A percentile compares a stretch with the other conserved stretches of the same genome.
Conservation (phyloP, 768 basidiomycete genomes). For the Mrakia gelida region DNA sequence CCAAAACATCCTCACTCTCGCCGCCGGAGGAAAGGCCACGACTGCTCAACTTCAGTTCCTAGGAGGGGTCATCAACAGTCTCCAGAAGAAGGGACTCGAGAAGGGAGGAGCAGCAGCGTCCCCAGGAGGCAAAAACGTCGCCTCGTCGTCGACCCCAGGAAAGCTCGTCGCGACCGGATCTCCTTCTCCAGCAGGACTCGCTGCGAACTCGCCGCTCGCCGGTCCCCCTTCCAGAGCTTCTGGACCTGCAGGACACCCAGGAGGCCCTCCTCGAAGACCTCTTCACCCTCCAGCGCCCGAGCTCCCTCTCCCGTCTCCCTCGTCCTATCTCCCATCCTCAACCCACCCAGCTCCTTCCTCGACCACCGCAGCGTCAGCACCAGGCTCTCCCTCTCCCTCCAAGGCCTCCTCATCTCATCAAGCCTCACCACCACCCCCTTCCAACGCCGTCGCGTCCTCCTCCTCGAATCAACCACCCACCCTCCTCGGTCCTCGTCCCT, state of each 20-base stretch:
- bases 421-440: neutral
- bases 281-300: no score
- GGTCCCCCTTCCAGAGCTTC: no score
- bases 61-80: slow-evolving; percentile 69
- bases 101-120: neutral
- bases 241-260: no score
- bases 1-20: slow-evolving; percentile 61
- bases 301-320: neutral
- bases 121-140: neutral
- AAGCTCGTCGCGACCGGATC: neutral
- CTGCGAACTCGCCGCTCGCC: no score
- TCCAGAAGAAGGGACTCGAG: slow-evolving; percentile 38
- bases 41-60: slow-evolving; percentile 64
- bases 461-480: neutral
- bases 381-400: neutral
- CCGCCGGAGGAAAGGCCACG: slow-evolving; percentile 59
- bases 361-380: neutral
- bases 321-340: neutral
- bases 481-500: neutral
- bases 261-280: no score
- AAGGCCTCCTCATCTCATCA: no score
- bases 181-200: neutral
- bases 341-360: neutral
- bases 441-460: neutral
- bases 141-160: neutral